Conservation (phyloP, 371 early-diverging fungal species). For the Encephalitozoon romaleae region DNA sequence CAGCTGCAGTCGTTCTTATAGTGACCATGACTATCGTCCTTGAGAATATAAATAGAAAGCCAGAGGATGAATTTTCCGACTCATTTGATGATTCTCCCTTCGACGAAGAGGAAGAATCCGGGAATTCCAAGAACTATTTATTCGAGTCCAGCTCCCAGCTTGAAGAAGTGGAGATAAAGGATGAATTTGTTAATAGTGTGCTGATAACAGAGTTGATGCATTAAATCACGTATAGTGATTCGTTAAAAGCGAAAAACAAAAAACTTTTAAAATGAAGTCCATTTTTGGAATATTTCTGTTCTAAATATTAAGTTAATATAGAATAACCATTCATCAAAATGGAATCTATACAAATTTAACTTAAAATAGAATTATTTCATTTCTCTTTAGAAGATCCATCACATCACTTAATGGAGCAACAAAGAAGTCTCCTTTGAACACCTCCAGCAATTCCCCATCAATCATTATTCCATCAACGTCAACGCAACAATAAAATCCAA, state of each 20-base stretch:
- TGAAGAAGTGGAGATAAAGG: too few species aligned
- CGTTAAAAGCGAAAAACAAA: too few species aligned
- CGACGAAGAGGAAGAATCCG: not conserved
- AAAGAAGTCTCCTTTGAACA: conserved; percentile 51
- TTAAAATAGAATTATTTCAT: conserved; percentile 34
- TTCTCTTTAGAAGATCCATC: conserved; percentile 4
- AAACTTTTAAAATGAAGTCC: too few species aligned
- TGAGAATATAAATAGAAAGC: not conserved
- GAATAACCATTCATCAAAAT: not conserved
- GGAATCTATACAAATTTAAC: not conserved
- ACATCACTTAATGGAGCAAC: conserved; percentile 44
- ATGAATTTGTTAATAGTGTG: too few species aligned
- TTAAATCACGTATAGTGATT: too few species aligned
- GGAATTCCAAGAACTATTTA: not conserved
- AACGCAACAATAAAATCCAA: conserved; percentile 45
- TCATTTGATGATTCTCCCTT: not conserved
- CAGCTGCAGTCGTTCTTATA: not conserved
- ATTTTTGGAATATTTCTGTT: too few species aligned
- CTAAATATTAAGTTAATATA: too few species aligned
- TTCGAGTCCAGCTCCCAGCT: not conserved
- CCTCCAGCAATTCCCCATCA: conserved; percentile 46
- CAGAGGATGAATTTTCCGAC: not conserved
- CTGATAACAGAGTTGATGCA: too few species aligned
- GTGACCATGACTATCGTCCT: not conserved
- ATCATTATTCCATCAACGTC: conserved; percentile 27